Evolutionary conservation across 352 stramenopile genomes (phyloP).

Genomic region (Blastocystis sp.): DNA sequence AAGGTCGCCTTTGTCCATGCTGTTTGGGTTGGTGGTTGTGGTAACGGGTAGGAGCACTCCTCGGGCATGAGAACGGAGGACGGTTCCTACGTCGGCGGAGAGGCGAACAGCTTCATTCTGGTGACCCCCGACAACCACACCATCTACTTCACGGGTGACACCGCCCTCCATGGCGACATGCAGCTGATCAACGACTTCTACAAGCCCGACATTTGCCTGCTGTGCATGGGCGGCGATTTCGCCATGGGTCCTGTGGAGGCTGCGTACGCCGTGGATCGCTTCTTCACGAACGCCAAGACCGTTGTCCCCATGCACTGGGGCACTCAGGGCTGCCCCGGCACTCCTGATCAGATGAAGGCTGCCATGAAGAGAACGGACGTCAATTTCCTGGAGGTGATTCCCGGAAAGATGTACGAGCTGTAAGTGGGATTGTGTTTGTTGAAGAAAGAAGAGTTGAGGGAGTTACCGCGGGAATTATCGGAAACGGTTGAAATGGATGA

Average conservation of each 20-base stretch:
- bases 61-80: slow-evolving; percentile 65
- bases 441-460: not conserved
- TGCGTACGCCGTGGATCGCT: slow-evolving; percentile 63
- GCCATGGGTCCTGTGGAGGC: slow-evolving; percentile 69
- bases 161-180: slow-evolving; percentile 68
- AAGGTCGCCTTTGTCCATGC: slow-evolving; percentile 66
- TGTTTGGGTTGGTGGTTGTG: not conserved
- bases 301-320: slow-evolving; percentile 63
- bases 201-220: slow-evolving; percentile 65
- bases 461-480: slow-evolving; percentile 27
- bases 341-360: slow-evolving; percentile 60
- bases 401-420: slow-evolving; percentile 54
- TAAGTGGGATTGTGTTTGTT: slow-evolving; percentile 54
- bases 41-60: slow-evolving; percentile 47
- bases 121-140: slow-evolving; percentile 64
- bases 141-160: slow-evolving; percentile 70
- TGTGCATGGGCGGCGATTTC: slow-evolving; percentile 69
- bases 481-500: not conserved
- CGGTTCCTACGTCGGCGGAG: slow-evolving; percentile 64
- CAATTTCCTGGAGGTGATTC: slow-evolving; percentile 59
- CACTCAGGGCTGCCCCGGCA: slow-evolving; percentile 56
- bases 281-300: slow-evolving; percentile 63
- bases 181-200: slow-evolving; percentile 68
- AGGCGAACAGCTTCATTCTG: slow-evolving; percentile 70
- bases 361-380: slow-evolving; percentile 54